Percentiles rank a stretch among this genome's conserved stretches.
phyloP scores from a whole-genome alignment of 768 basidiomycete genomes.

The Amanita rimosa region DNA sequence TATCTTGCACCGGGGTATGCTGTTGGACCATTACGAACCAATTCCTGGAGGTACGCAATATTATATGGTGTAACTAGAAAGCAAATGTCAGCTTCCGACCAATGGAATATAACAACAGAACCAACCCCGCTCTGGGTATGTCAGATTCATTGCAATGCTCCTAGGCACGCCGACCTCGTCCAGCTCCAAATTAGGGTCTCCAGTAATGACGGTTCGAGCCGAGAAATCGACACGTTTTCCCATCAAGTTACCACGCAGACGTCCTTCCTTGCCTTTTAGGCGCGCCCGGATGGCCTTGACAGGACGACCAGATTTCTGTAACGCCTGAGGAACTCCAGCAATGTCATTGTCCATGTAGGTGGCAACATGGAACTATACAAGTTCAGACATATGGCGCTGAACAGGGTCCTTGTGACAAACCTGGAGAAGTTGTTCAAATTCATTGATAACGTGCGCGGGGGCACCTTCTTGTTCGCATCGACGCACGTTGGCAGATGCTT shows the following conservation, averaged over 20 bases:
- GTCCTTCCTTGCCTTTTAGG: slow-evolving; percentile 97
- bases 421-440: slow-evolving; percentile 94
- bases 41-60: slow-evolving; percentile 85
- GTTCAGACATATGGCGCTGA: slow-evolving; percentile 2
- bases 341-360: slow-evolving; percentile 99
- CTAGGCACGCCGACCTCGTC: slow-evolving; percentile 96
- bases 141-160: slow-evolving; percentile 95
- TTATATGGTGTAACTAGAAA: slow-evolving; percentile 90
- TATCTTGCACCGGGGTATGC: slow-evolving; percentile 95
- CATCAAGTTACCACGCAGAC: slow-evolving; percentile 96
- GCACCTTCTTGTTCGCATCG: slow-evolving; percentile 94
- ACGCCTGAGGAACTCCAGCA: slow-evolving; percentile 92
- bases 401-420: slow-evolving; percentile 27
- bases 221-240: slow-evolving; percentile 99
- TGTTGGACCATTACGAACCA: slow-evolving; percentile 91
- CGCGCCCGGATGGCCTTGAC: slow-evolving; percentile 98
- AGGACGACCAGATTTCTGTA: slow-evolving; percentile 95
- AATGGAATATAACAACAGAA: neutral
- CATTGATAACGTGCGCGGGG: slow-evolving; percentile 89
- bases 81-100: slow-evolving; percentile 5
- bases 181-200: slow-evolving; percentile 92
- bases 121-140: slow-evolving; percentile 91
- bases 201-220: slow-evolving; percentile 97
- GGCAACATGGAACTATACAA: slow-evolving; percentile 84
- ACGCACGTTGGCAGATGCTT: slow-evolving; percentile 85